Base-by-base conservation (phyloP, 768 basidiomycete species). In the Auricularia cornea region DNA sequence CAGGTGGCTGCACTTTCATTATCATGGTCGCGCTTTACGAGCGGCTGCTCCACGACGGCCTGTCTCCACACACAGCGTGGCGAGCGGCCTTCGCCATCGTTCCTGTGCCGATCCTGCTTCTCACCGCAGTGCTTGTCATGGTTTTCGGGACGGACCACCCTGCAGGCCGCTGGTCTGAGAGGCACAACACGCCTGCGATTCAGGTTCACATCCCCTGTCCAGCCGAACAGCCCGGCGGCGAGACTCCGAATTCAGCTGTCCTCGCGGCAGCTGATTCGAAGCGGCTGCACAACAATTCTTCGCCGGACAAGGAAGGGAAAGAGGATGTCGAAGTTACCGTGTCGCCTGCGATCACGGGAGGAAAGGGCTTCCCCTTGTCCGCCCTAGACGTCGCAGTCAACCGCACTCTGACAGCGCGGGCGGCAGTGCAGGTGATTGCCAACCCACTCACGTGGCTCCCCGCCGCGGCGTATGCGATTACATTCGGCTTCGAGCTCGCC, bases 401-500 rank as follows among this genome's bases (percentile, higher is more conserved):
- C 70, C 72, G 83, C 66, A 68, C 75, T 32, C 70, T 83, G 23
- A 81, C 82, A 2, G 28, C 66, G 40, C 66, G 69, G 35, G 63
- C 71, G 2, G 75, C 77, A 16, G 8, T 66, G 23, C 62, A 67
- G 44, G 75, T 84, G 59, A 29, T 81, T 29, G 12, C 65, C 23
- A 78, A 67, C 62, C 81, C 81, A 1, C 64, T 81, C 14, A 85
- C 84, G 1, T 84, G 83, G 81, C 76, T 85, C 2, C 83, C 84
- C 0, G 71, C 80, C 0, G 68, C 84, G 10, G 80, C 79, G 14
- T 86, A 86, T 65, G 65, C 80, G 40, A 80, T 80, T 1, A 83
- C 83, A 2, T 85, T 86, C 66, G 84, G 85, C 0, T 77, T 79
- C 56, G 85, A 86, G 70, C 77, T 87, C 6, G 79, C 80, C 1